Percentiles rank a stretch among this genome's conserved stretches.
phyloP scores from a whole-genome alignment of 1,139 yeast species.

The Pichia sp. region DNA sequence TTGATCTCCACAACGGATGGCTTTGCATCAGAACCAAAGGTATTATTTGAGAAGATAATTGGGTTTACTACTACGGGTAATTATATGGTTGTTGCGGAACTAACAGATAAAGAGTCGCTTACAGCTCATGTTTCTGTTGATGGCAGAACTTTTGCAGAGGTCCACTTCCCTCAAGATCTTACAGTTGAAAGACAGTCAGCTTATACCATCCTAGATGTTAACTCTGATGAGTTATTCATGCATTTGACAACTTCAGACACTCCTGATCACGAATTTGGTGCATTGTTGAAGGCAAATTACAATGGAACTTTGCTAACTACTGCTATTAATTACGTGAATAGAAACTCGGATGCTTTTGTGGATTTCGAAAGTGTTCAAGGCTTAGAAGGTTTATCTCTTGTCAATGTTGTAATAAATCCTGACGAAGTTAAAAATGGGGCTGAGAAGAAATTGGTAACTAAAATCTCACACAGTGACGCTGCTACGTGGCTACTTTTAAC shows the following conservation, averaged over 20 bases:
- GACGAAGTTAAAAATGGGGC: constrained; percentile 35
- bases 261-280: constrained; percentile 60
- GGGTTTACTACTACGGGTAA: constrained; percentile 66
- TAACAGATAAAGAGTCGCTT: constrained; percentile 42
- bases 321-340: constrained; percentile 68
- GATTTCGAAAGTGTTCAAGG: constrained; percentile 86
- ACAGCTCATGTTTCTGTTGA: constrained; percentile 74
- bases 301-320: constrained; percentile 87
- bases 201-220: constrained; percentile 77
- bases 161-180: constrained; percentile 71
- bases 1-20: constrained; percentile 52
- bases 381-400: constrained; percentile 79
- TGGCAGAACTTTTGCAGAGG: constrained; percentile 73
- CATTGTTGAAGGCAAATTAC: constrained; percentile 86
- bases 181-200: constrained; percentile 65
- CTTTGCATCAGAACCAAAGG: constrained; percentile 39
- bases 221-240: constrained; percentile 69
- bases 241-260: constrained; percentile 69
- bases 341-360: constrained; percentile 69
- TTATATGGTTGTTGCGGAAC: constrained; percentile 66
- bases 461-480: constrained; percentile 87
- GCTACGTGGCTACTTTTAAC: constrained; percentile 71
- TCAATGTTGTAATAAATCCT: constrained; percentile 62
- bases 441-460: constrained; percentile 57
- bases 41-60: constrained; percentile 47